Base-by-base conservation (phyloP, 257 asterid species). In the Salvia rosmarinus region DNA sequence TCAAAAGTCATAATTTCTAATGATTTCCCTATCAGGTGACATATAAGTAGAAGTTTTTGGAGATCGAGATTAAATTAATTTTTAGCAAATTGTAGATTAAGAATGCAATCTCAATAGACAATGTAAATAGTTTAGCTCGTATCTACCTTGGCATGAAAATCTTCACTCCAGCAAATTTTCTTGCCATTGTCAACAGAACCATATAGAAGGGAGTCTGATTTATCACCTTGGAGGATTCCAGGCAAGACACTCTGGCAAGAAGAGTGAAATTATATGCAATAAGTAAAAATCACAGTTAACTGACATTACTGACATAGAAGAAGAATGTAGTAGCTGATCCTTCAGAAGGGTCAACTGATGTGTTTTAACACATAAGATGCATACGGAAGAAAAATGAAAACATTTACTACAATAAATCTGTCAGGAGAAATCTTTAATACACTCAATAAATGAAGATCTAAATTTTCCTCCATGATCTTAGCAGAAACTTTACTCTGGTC, bases 181-280 rank as follows among this genome's bases (percentile, higher is more conserved):
- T 90, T 88, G 81, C 98, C 98, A 61, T 88, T 92, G 82, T 92
- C 98, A 79, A 92, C 97, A 73, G 98, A 92, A 64, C 98, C 98
- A 69, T 92, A 92, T 64, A 90, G 72, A 77, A 92, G 97, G 64
- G 98, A 88, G 74, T 92, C 97, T 11, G 98, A 88, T 79, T 92
- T 90, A 76, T 92, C 97, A 69, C 98, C 97, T 81, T 92, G 97
- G 79, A 90, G 96, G 85, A 92, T 92, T 73, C 98, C 98, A 21
- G 98, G 98, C 77, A 92, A 82, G 78, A 92, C 97, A 79, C 98
- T 92, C 98, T 92, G 81, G 68, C 69, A 81, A 61, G 46, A 76
- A 70, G 47, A 73, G 21, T 57, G 64, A 74, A 70, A 46, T 25
- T n/a, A 21, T 34, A 76, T 46, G 35, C 64, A 67, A 23, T 9